Percentiles rank a stretch among this genome's conserved stretches.
Evolutionary conservation across 345 rosid species (phyloP).

Genomic region (Hibiscus syriacus): DNA sequence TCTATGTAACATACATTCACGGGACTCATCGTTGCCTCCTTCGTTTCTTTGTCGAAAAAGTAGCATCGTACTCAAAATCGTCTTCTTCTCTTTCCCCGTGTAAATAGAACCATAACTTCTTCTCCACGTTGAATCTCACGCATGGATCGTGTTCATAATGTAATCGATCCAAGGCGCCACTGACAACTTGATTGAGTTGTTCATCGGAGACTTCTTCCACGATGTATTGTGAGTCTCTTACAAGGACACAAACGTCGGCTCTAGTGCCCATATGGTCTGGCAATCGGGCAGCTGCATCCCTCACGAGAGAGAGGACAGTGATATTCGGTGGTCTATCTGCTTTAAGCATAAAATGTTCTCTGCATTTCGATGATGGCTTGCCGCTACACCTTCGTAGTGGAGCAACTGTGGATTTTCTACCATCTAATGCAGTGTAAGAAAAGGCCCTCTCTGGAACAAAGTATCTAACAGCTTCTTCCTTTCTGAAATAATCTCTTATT

Average conservation of each 20-base stretch:
- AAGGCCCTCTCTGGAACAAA: constrained; percentile 35
- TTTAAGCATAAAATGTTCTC: constrained; percentile 43
- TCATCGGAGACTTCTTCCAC: constrained; percentile 38
- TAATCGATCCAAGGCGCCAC: constrained; percentile 38
- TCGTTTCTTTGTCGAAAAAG: constrained; percentile 29
- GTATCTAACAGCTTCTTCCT: constrained; percentile 37
- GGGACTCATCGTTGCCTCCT: constrained; percentile 11
- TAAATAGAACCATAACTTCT: constrained; percentile 34
- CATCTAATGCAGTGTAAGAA: constrained; percentile 34
- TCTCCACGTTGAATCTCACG: constrained; percentile 31
- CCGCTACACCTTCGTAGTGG: constrained; percentile 36
- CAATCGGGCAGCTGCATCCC: constrained; percentile 43
- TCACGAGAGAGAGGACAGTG: constrained; percentile 34
- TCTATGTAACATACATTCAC: background rate
- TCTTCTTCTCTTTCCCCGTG: constrained; percentile 39
- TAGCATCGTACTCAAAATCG: constrained; percentile 36
- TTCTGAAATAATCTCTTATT: constrained; percentile 28
- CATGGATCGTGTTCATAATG: constrained; percentile 40
- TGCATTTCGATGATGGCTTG: constrained; percentile 32
- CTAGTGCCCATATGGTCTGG: constrained; percentile 36
- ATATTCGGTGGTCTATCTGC: constrained; percentile 37
- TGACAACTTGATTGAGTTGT: constrained; percentile 33
- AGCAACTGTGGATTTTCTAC: constrained; percentile 35
- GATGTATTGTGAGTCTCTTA: constrained; percentile 33
- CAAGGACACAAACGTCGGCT: constrained; percentile 34